Evolutionary conservation across 257 asterid genomes (phyloP).

Genomic region (Capsicum rhomboideum): DNA sequence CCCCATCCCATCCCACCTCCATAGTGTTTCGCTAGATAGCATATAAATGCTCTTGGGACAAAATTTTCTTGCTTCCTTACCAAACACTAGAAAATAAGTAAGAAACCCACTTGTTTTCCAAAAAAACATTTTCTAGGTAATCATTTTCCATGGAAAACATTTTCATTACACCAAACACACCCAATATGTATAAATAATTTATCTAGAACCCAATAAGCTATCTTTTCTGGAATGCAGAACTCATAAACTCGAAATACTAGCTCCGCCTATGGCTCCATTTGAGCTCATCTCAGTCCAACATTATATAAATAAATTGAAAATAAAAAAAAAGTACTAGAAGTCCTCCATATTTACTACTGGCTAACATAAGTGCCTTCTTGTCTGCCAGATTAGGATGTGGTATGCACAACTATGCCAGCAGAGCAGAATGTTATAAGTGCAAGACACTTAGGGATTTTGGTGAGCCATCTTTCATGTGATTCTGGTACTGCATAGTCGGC

Average conservation of each 20-base stretch:
- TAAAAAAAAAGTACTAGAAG: not conserved
- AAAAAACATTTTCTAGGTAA: too few relatives aligned
- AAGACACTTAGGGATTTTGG: conserved; percentile 48
- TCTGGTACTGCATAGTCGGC: not conserved
- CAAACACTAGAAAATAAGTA: too few relatives aligned
- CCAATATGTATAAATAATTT: not conserved
- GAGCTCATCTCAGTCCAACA: not conserved
- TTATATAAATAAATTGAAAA: not conserved
- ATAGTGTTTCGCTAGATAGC: too few relatives aligned
- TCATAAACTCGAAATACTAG: not conserved
- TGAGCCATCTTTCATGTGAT: conserved; percentile 9
- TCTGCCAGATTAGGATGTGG: conserved; percentile 38
- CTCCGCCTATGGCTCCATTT: not conserved
- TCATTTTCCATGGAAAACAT: too few relatives aligned
- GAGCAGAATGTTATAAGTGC: conserved; percentile 69
- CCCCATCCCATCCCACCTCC: too few relatives aligned
- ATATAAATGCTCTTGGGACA: too few relatives aligned
- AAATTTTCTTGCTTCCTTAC: too few relatives aligned
- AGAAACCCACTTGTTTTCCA: too few relatives aligned
- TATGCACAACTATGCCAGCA: conserved; percentile 67
- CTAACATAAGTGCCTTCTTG: not conserved
- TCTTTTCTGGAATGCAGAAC: not conserved
- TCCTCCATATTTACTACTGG: not conserved
- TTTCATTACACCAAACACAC: too few relatives aligned
- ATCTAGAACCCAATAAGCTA: not conserved